Evolutionary conservation across 225 moss, liverwort and hornwort species (phyloP), one percentile per base, ranked within the genome.

Genomic region (Takakia lepidozioides): DNA sequence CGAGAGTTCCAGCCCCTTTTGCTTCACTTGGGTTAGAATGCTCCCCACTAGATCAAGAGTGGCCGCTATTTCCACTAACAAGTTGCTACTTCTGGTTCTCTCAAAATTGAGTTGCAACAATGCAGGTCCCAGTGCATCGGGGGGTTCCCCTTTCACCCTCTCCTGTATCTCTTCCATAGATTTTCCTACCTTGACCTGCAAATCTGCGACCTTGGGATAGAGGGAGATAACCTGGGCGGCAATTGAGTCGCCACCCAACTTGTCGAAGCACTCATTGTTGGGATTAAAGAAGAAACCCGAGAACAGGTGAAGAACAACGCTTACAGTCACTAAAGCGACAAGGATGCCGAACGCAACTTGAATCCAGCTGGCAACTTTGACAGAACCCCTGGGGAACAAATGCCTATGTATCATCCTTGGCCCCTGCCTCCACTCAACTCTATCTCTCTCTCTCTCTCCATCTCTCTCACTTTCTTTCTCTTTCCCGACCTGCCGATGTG

Each of bases 181-280:
- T 47, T 55, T 55, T 18, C 54, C 75, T 10, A 75, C 72, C 42
- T 63, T 86, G 18, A 40, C 14, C 54, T 75, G 86, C 62, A 72
- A 21, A 11, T 43, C 22, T 30, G 52, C 51, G 17, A 82, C 47
- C 29, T 56, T 65, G 15, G 34, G 28, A 0, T 49, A 24, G 27
- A 86, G 22, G 32, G 61, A 50, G 16, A 48, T 61, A 36, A 44
- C 25, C 7, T 52, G 51, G 37, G 52, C 43, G 15, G 49, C 32
- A 15, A 40, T 32, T 2, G 9, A 24, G 20, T 63, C 9, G 17
- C 42, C 32, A 16, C 55, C 54, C 5, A 42, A 58, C 9, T 45
- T 24, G 55, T 54, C 35, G 26, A 46, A 15, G 28, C 57, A 26
- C 45, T 40, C 26, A 10, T 19, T 25, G 14, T 38, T 48, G 46